Evolutionary conservation across 345 rosid species (phyloP), one percentile per base, ranked within the genome.

Genomic region (Eucalyptus regnans): DNA sequence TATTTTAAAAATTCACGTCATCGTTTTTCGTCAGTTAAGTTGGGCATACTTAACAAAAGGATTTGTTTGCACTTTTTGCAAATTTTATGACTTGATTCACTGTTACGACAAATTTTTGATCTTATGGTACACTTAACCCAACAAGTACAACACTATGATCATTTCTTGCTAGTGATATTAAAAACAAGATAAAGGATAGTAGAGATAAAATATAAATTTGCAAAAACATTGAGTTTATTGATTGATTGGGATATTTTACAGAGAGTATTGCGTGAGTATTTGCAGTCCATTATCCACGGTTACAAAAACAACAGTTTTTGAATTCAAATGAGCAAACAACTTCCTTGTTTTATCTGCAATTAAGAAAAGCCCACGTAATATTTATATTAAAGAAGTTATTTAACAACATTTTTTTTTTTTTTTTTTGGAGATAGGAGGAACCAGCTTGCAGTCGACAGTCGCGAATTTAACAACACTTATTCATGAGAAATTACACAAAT

Each of bases 11-110:
- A 9, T 1, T 1, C 0, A 12, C 3, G 1, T 23, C 1, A 23
- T 23, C 0, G 7, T 29, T 62, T 62, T 62, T 13, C 8, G 1
- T 62, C 0, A 13, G 1, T 12, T 13, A 62, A 62, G 31, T 62
- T 62, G 71, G 33, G 13, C 9, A 2, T 29, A 6, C 17, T 29
- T 29, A 29, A 62, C 0, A 6, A 0, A 62, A 29, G 0, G 4
- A 29, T 5, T 62, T 2, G 33, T 12, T 62, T 62, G 16, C 33
- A 29, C 8, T 4, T 62, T 62, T 62, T 62, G 3, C 4, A 62
- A 62, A 14, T 62, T 62, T 29, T 29, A 62, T 3, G 7, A 62
- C 2, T 12, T 8, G 11, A 25, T 58, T 58, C 7, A 58, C 64
- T 12, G 27, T 62, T 27, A 29, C 29, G 33, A 62, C 4, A 6